These are phyloP conservation scores for Candida buenavistaensis DNA, from an alignment of 1,139 yeast genomes.

Conservation along the genomic window DNA sequence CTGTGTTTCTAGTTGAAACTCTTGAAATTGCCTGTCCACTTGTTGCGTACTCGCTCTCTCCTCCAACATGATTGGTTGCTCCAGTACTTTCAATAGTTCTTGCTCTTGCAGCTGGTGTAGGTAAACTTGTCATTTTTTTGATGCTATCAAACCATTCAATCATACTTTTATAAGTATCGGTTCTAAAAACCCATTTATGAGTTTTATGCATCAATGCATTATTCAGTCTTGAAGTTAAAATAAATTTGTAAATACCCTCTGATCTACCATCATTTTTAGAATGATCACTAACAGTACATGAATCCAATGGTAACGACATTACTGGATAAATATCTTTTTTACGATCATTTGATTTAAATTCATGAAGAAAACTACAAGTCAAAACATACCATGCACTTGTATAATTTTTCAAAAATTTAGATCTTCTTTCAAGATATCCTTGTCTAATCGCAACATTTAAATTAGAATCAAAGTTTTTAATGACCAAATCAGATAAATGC, in stretches of 20 bases:
- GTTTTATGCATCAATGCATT: constrained; percentile 69
- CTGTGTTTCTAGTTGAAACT: constrained; percentile 10
- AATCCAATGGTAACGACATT: constrained; percentile 79
- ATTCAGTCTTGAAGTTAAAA: constrained; percentile 68
- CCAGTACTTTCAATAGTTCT: constrained; percentile 20
- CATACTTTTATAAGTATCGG: constrained; percentile 77
- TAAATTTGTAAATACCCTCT: constrained; percentile 72
- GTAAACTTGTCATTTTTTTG: constrained; percentile 58
- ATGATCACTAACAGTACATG: constrained; percentile 81
- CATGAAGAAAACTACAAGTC: constrained; percentile 87
- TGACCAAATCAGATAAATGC: constrained; percentile 58
- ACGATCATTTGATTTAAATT: constrained; percentile 81
- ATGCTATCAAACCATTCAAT: constrained; percentile 83
- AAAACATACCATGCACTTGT: constrained; percentile 89
- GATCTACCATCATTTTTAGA: constrained; percentile 65
- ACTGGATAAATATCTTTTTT: constrained; percentile 84
- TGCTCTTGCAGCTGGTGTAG: constrained; percentile 55
- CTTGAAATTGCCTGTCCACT: constrained; percentile 9
- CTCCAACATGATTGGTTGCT: constrained; percentile 2
- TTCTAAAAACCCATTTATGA: constrained; percentile 91
- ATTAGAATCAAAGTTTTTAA: constrained; percentile 70
- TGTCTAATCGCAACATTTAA: constrained; percentile 71
- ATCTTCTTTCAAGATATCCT: constrained; percentile 84
- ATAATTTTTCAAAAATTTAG: constrained; percentile 87
- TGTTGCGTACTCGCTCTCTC: constrained; percentile 3